phyloP scores from a whole-genome alignment of 352 stramenopile genomes.

The Pythium dissimile region DNA sequence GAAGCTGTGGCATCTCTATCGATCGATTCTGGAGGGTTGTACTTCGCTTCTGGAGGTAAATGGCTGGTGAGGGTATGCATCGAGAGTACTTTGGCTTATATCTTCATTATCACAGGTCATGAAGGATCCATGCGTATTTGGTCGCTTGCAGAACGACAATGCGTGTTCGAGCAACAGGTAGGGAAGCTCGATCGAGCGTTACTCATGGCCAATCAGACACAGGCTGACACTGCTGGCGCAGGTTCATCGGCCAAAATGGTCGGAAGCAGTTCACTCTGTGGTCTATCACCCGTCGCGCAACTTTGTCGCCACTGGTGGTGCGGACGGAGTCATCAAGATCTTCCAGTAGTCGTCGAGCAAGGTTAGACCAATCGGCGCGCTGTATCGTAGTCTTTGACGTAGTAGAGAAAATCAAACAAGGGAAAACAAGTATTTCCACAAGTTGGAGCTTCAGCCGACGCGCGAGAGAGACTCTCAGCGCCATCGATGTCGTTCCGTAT shows the following conservation, averaged over 20 bases:
- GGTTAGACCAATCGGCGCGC: conserved; percentile 12
- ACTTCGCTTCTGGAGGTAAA: conserved; percentile 69
- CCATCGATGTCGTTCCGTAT: conserved; percentile 22
- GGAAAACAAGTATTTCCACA: conserved; percentile 21
- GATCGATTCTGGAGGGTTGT: conserved; percentile 71
- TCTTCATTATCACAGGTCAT: conserved; percentile 37
- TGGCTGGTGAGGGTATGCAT: neutral
- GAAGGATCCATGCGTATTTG: conserved; percentile 83
- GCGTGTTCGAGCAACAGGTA: conserved; percentile 84
- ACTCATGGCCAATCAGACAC: neutral
- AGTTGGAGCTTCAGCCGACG: conserved; percentile 18
- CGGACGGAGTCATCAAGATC: conserved; percentile 86
- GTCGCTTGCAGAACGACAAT: conserved; percentile 78
- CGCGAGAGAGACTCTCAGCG: conserved; percentile 25
- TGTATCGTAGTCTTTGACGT: conserved; percentile 18
- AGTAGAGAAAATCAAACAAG: conserved; percentile 17
- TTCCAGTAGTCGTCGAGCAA: conserved; percentile 49
- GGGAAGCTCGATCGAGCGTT: neutral
- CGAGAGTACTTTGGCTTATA: neutral
- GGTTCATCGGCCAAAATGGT: conserved; percentile 79
- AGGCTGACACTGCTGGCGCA: conserved; percentile 13
- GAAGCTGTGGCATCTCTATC: conserved; percentile 78
- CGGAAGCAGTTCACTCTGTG: conserved; percentile 73
- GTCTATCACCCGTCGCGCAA: conserved; percentile 75
- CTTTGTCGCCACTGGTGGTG: conserved; percentile 74